Evolutionary conservation across 2,329 filamentous ascomycete species (phyloP).

Genomic region (Blumeriella jaapii): DNA sequence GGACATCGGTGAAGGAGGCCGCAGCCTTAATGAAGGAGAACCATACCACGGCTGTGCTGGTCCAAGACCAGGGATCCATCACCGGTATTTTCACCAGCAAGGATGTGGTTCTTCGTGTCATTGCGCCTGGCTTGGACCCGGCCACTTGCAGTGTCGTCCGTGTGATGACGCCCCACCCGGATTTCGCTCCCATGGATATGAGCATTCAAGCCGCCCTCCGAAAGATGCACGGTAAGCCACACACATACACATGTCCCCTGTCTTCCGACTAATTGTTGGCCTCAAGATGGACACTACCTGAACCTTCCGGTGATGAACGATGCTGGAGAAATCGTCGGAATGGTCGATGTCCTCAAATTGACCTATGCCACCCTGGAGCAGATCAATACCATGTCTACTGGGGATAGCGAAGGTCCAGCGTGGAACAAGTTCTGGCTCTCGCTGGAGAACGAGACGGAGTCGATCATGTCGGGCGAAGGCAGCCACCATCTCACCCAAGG

Average conservation of each 20-base stretch:
- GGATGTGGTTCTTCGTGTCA: constrained; percentile 94
- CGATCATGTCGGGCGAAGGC: constrained; percentile 85
- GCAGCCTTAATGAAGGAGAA: constrained; percentile 97
- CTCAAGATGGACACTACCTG: constrained; percentile 88
- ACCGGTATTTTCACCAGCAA: constrained; percentile 99
- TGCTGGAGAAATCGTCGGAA: constrained; percentile 90
- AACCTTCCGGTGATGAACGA: constrained; percentile 99
- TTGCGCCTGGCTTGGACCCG: constrained; percentile 90
- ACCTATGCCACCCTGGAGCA: constrained; percentile 97
- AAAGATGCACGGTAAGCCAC: constrained; percentile 90
- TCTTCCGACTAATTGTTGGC: constrained; percentile 13
- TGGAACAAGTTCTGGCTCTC: constrained; percentile 99
- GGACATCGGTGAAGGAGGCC: constrained; percentile 93
- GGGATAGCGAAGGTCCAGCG: constrained; percentile 84
- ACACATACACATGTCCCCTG: background rate
- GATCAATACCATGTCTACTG: constrained; percentile 86
- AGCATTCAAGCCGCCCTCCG: constrained; percentile 94
- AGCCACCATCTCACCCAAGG: constrained; percentile 59
- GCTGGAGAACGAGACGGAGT: constrained; percentile 79
- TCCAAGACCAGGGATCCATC: constrained; percentile 93
- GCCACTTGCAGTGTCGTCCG: constrained; percentile 92
- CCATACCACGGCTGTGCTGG: constrained; percentile 90
- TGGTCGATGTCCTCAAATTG: constrained; percentile 97
- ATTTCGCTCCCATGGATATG: constrained; percentile 98
- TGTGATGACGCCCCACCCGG: constrained; percentile 97